A percentile compares a stretch with the other conserved stretches of the same genome.
Evolutionary conservation across 176 grass and related monocot genomes (phyloP).

Genomic region (Raddia guianensis): DNA sequence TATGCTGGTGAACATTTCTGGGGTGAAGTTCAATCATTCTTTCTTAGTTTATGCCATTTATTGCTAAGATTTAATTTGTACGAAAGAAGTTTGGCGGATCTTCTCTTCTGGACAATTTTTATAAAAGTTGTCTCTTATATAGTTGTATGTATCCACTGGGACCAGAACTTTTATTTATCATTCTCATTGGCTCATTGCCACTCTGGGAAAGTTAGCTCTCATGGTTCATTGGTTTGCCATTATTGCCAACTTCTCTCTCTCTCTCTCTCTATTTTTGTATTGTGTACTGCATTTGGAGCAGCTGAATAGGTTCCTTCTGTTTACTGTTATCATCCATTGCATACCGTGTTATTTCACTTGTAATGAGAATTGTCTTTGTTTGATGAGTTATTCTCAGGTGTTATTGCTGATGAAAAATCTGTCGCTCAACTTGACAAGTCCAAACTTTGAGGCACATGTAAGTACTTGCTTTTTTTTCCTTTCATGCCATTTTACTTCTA

Average conservation of each 20-base stretch:
- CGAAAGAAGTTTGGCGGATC: not conserved
- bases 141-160: not conserved
- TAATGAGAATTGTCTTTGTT: not conserved
- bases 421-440: slow-evolving; percentile 71
- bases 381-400: slow-evolving; percentile 58
- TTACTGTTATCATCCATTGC: slow-evolving; percentile 28
- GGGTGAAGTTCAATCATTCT: not conserved
- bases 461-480: slow-evolving; percentile 20
- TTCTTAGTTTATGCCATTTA: not conserved
- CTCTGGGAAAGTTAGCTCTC: not conserved
- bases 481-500: not conserved
- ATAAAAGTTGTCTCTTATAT: not conserved
- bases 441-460: slow-evolving; percentile 88
- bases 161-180: not conserved
- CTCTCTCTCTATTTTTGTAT: not conserved
- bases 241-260: not conserved
- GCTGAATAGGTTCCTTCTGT: slow-evolving; percentile 42
- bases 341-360: not conserved
- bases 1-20: not conserved
- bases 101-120: not conserved
- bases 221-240: not conserved
- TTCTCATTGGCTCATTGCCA: not conserved
- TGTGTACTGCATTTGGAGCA: slow-evolving; percentile 26
- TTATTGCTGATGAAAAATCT: slow-evolving; percentile 84
- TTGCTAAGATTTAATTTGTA: not conserved